Evolutionary conservation across 225 moss, liverwort and hornwort species (phyloP).

Genomic region (Physcomitrium patens): DNA sequence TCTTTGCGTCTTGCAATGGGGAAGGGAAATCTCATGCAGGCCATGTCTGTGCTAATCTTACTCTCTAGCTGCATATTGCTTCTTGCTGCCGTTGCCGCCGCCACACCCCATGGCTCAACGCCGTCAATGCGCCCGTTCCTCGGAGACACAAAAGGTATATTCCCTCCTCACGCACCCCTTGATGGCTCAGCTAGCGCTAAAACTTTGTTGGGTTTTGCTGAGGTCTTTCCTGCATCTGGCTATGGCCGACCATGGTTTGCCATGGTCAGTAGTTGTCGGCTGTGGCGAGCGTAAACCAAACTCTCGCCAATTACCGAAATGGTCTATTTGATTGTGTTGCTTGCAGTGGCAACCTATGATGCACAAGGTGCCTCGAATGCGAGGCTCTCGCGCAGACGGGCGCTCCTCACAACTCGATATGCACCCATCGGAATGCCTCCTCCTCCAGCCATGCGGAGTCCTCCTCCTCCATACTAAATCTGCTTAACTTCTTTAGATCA

Average conservation of each 20-base stretch:
- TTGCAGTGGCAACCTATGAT: no score
- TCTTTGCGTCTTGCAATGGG: not conserved
- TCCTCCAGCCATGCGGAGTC: conserved; percentile 36
- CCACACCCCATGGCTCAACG: conserved; percentile 3
- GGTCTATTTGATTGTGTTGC: no score
- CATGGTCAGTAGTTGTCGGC: no score
- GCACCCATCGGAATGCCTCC: conserved; percentile 50
- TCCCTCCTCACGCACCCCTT: not conserved
- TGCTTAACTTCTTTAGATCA: no score
- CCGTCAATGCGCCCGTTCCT: conserved; percentile 15
- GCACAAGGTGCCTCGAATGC: no score
- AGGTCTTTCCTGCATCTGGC: not conserved
- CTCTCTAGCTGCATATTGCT: conserved; percentile 14
- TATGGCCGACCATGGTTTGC: not conserved
- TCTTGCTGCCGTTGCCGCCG: not conserved
- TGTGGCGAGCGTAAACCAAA: no score
- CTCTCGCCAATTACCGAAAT: no score
- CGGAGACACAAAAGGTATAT: conserved; percentile 17
- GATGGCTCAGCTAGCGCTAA: not conserved
- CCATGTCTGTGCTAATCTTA: conserved; percentile 20
- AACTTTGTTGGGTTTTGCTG: no score
- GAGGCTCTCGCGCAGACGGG: not conserved
- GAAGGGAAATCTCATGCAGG: conserved; percentile 11
- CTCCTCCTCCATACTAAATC: conserved; percentile 31
- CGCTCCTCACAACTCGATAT: conserved; percentile 26